Evolutionary conservation across 1,139 yeast genomes (phyloP).

Genomic region (Protomyces inouyei): DNA sequence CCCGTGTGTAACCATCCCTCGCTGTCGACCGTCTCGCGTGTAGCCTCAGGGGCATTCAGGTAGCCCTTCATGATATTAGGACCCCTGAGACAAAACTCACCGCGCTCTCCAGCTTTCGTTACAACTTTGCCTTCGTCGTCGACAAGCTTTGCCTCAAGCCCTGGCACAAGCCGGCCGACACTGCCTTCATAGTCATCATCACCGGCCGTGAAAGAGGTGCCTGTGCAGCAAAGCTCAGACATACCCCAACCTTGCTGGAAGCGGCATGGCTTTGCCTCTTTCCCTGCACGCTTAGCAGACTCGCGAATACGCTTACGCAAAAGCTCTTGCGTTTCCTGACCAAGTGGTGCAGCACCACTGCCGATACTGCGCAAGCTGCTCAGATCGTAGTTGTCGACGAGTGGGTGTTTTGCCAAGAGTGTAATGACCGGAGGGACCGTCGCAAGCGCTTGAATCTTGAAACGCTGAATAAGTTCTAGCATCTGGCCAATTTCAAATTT

Average conservation of each 20-base stretch:
- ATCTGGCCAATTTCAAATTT: conserved; percentile 39
- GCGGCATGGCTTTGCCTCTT: conserved; percentile 4
- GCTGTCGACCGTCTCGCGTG: conserved; percentile 41
- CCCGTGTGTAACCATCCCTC: conserved; percentile 64
- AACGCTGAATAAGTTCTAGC: conserved; percentile 36
- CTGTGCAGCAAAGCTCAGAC: conserved; percentile 26
- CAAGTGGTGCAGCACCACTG: conserved; percentile 43
- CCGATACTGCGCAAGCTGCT: conserved; percentile 33
- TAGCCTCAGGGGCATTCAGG: conserved; percentile 44
- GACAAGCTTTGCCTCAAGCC: conserved; percentile 48
- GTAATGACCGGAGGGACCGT: conserved; percentile 44
- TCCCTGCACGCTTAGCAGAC: neutral
- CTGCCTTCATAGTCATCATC: conserved; percentile 37
- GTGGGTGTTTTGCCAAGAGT: conserved; percentile 41
- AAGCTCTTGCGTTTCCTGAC: conserved; percentile 22
- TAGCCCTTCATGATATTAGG: conserved; percentile 56
- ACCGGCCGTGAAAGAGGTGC: conserved; percentile 34
- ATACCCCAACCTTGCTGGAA: conserved; percentile 29
- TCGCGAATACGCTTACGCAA: conserved; percentile 8
- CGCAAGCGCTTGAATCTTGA: conserved; percentile 36
- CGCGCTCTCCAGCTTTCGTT: conserved; percentile 49
- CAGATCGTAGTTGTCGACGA: conserved; percentile 38
- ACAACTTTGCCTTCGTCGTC: conserved; percentile 47
- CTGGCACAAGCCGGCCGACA: conserved; percentile 48
- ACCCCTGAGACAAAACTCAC: conserved; percentile 81